phyloP scores from a whole-genome alignment of 108 stramenopile genomes.

The Ochromonas danica region DNA sequence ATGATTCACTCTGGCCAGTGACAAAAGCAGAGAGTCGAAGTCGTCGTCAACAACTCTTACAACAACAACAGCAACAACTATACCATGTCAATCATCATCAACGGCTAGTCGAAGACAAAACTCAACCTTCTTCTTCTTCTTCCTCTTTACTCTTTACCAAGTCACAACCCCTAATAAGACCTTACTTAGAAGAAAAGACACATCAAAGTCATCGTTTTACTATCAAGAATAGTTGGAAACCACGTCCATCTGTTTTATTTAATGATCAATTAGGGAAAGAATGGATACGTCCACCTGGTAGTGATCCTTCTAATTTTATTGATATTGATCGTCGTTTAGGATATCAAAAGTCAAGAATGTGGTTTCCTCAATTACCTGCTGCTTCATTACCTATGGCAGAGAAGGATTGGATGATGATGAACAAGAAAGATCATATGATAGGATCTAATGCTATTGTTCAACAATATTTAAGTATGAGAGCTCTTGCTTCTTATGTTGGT shows the following conservation, averaged over 20 bases:
- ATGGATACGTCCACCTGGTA: neutral
- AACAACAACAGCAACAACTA: neutral
- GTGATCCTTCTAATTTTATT: conserved; percentile 28
- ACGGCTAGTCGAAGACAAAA: neutral
- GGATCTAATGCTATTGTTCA: conserved; percentile 1
- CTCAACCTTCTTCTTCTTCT: neutral
- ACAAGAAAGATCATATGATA: neutral
- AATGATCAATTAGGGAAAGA: conserved; percentile 5
- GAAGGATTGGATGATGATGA: neutral
- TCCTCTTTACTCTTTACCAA: neutral
- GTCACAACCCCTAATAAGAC: neutral
- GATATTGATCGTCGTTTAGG: conserved; percentile 40
- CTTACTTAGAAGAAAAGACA: neutral
- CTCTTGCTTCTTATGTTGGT: conserved; percentile 29
- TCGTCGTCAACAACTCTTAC: neutral
- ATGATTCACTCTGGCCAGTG: too few species aligned
- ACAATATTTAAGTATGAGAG: conserved; percentile 19
- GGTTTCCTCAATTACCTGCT: conserved; percentile 36
- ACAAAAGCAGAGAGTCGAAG: too few species aligned
- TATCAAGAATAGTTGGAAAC: neutral
- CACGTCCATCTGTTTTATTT: conserved; percentile 24
- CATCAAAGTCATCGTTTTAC: neutral
- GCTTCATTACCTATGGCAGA: neutral
- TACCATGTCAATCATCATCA: neutral
- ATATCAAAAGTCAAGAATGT: conserved; percentile 50